phyloP scores from a whole-genome alignment of 352 stramenopile species.

The Globisporangium cederbergense region DNA sequence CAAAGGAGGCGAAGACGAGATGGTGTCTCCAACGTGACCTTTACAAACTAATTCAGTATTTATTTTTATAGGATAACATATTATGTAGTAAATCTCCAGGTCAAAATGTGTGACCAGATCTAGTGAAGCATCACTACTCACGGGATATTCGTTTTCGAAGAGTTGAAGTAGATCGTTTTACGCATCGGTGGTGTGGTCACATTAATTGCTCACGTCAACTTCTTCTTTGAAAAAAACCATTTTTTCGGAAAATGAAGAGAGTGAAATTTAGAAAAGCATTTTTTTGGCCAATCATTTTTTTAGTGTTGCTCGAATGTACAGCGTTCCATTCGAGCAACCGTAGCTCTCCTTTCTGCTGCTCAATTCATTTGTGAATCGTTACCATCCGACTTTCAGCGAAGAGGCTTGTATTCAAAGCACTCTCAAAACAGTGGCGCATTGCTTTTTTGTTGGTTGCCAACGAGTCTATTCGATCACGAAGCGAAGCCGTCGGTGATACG shows the following conservation, averaged over 20 bases:
- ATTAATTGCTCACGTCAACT: background rate
- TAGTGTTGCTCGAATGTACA: background rate
- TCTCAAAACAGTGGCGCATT: slow-evolving; percentile 1
- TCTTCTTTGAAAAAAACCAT: no score
- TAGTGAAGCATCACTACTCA: no score
- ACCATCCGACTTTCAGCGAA: background rate
- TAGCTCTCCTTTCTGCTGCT: no score
- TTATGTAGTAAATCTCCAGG: background rate
- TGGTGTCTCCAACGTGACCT: background rate
- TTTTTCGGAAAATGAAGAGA: no score
- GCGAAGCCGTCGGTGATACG: slow-evolving; percentile 1
- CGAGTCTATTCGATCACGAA: slow-evolving; percentile 13
- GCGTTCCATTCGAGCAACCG: no score
- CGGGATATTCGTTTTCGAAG: background rate
- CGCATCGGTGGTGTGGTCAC: background rate
- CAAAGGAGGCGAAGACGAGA: background rate
- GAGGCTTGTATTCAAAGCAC: background rate
- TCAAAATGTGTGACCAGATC: no score
- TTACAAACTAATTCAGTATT: background rate
- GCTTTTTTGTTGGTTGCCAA: slow-evolving; percentile 11
- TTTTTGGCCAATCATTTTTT: no score
- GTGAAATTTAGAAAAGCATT: no score
- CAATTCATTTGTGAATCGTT: no score
- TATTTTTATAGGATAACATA: background rate
- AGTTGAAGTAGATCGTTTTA: slow-evolving; percentile 8